Percentiles rank a stretch among this genome's conserved stretches.
phyloP scores from a whole-genome alignment of 78 protist genomes.

The Speleostelium caveatum region DNA sequence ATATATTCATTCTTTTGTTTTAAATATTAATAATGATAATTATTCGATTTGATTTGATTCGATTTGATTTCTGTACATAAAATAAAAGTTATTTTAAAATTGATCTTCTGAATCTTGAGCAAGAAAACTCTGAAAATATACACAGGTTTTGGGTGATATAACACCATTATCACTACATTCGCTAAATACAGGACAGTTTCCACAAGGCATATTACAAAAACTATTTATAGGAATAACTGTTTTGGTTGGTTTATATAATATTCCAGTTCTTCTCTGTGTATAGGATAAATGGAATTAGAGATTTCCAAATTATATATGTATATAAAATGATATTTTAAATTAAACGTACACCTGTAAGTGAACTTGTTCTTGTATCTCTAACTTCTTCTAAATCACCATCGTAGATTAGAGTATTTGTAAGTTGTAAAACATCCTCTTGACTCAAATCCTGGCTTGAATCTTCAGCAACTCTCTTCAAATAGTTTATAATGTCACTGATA shows the following conservation, averaged over 20 bases:
- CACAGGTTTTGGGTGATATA: constrained; percentile 73
- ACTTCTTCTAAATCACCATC: constrained; percentile 72
- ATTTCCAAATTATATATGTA: too few relatives aligned
- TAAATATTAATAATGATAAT: too few relatives aligned
- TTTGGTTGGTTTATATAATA: constrained; percentile 58
- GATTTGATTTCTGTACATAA: too few relatives aligned
- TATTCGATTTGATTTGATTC: too few relatives aligned
- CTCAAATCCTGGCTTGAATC: constrained; percentile 13
- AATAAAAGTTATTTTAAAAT: background rate
- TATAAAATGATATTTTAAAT: background rate
- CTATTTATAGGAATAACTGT: constrained; percentile 48
- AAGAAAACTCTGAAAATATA: constrained; percentile 61
- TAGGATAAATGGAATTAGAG: background rate
- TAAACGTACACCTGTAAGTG: background rate
- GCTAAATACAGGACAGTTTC: constrained; percentile 77
- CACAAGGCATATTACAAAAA: constrained; percentile 83
- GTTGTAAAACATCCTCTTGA: constrained; percentile 8
- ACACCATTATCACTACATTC: constrained; percentile 62
- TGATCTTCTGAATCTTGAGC: constrained; percentile 22
- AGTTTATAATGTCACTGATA: constrained; percentile 22
- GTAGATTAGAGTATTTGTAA: constrained; percentile 23
- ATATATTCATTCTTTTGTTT: too few relatives aligned
- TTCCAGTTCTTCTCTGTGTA: constrained; percentile 39
- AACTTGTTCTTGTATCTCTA: constrained; percentile 34
- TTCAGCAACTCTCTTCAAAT: constrained; percentile 42